Base-by-base conservation (phyloP, 306 rosid species). In the Casuarina glauca region DNA sequence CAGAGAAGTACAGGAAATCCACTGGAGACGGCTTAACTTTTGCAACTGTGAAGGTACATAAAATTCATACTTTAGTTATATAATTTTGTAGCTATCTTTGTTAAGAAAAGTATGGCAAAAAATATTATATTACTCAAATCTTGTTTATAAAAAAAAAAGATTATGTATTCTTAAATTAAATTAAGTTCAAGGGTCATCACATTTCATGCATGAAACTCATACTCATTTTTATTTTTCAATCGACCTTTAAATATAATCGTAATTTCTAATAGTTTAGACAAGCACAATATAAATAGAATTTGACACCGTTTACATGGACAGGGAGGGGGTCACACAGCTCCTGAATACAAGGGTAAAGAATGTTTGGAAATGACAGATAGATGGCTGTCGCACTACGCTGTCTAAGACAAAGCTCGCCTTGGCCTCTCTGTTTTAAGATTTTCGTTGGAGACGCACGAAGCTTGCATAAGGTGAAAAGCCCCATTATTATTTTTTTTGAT, bases 271-370 rank as follows among this genome's bases (percentile, higher is more conserved):
- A 36, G 44, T 64, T 60, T 64, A n/a, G n/a, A n/a, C n/a, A n/a
- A n/a, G n/a, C n/a, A n/a, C n/a, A n/a, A n/a, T n/a, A n/a, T 19
- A 57, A 57, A 13, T 35, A 58, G 16, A 26, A 58, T 58, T 58
- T 58, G 9, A 26, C 9, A 1, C 5, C 4, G 8, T 58, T 58
- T 58, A 58, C 42, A 13, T 68, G 48, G 63, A 68, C 72, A 82
- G 89, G 89, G 84, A 77, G 87, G 45, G 51, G 89, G 89, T 3
- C 86, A 82, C 75, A 70, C 76, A 62, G 86, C 89, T 53, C 76
- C 86, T 73, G 78, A 86, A 58, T 82, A 77, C 78, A 86, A 76
- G 71, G 81, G 80, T 19, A 4, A 70, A 71, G 62, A 82, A 67
- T 58, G 76, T 55, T 63, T 35, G 6, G 26, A 26, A 32, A 78